Evolutionary conservation across 768 basidiomycete genomes (phyloP).

Genomic region (Kondoa malvinella): DNA sequence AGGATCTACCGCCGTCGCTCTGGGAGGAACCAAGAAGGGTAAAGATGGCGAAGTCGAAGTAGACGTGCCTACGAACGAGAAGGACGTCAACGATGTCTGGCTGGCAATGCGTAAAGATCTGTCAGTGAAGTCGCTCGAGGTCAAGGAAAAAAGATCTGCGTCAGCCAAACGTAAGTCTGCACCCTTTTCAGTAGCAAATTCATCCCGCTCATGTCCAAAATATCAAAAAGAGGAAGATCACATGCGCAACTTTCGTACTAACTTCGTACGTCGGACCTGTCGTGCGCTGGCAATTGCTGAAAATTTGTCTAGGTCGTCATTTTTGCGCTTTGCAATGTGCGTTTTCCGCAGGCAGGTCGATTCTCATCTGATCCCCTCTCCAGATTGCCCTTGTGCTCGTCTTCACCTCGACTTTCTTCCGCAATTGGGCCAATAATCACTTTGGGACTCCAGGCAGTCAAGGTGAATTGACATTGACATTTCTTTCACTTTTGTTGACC

Average conservation of each 20-base stretch:
- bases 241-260: constrained; percentile 1
- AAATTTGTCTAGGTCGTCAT: neutral
- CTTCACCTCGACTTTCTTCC: neutral
- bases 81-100: constrained; percentile 40
- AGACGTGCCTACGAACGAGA: constrained; percentile 64
- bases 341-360: neutral
- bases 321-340: neutral
- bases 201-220: too few relatives aligned
- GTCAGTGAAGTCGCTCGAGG: neutral
- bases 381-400: neutral
- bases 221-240: constrained; percentile 5
- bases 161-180: too few relatives aligned
- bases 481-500: neutral
- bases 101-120: constrained; percentile 2
- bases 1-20: constrained; percentile 43
- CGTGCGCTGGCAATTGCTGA: neutral
- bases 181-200: too few relatives aligned
- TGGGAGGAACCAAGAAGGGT: constrained; percentile 55
- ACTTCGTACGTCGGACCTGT: neutral
- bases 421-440: neutral
- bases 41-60: constrained; percentile 53
- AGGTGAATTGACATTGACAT: neutral
- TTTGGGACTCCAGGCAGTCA: neutral
- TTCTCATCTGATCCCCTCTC: neutral
- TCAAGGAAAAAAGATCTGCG: neutral